Evolutionary conservation across 2,329 filamentous ascomycete genomes (phyloP).

Genomic region (Penicillium janthinellum): DNA sequence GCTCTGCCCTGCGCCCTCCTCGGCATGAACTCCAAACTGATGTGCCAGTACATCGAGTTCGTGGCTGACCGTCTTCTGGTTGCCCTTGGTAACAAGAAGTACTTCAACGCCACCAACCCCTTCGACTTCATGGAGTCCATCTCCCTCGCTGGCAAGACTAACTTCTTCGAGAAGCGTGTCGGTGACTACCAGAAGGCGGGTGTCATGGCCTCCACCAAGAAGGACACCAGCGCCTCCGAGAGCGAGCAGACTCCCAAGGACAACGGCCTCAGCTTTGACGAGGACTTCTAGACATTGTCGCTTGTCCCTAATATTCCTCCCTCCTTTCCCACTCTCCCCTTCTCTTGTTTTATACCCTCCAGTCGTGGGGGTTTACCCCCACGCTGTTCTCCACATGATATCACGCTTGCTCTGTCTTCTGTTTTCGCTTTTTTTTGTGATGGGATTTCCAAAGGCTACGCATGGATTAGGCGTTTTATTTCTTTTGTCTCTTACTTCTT

Average conservation of each 20-base stretch:
- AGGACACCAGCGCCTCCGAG: slow-evolving; percentile 54
- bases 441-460: slow-evolving; percentile 33
- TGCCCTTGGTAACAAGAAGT: slow-evolving; percentile 89
- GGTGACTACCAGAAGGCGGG: slow-evolving; percentile 99
- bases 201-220: slow-evolving; percentile 92
- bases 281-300: slow-evolving; percentile 76
- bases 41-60: slow-evolving; percentile 99
- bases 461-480: slow-evolving; percentile 39
- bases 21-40: slow-evolving; percentile 94
- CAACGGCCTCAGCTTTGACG: slow-evolving; percentile 89
- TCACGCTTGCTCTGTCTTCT: slow-evolving; percentile 23
- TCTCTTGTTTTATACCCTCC: slow-evolving; percentile 29
- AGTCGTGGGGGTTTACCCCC: slow-evolving; percentile 14
- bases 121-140: slow-evolving; percentile 99
- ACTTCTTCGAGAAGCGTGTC: slow-evolving; percentile 99
- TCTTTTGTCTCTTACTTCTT: slow-evolving; percentile 10
- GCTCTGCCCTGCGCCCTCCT: slow-evolving; percentile 89
- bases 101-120: slow-evolving; percentile 90
- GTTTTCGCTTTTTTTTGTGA: slow-evolving; percentile 32
- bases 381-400: slow-evolving; percentile 29
- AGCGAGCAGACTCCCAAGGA: slow-evolving; percentile 44
- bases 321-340: slow-evolving; percentile 10
- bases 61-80: slow-evolving; percentile 94
- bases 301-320: neutral
- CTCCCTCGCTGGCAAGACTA: slow-evolving; percentile 97